Percentiles rank a stretch among this genome's conserved stretches.
Conservation (phyloP, 345 rosid genomes). For the Euphorbia tirucalli region DNA sequence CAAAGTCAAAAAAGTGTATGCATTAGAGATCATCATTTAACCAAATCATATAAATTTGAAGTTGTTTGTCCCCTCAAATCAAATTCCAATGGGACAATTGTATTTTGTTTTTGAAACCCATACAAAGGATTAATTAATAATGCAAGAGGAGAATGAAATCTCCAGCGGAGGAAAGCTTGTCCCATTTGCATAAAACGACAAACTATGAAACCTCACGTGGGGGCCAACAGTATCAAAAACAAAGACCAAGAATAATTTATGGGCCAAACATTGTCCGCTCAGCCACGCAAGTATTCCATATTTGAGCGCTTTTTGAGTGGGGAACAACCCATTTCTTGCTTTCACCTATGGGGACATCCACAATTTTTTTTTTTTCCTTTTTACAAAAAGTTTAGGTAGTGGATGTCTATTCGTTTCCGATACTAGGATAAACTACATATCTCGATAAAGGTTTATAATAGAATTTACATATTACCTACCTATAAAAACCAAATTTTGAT, state of each 20-base stretch:
- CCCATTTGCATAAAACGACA: constrained; percentile 15
- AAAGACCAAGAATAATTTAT: constrained; percentile 28
- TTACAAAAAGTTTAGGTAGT: too few relatives aligned
- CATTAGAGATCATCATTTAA: neutral
- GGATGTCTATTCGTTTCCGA: too few relatives aligned
- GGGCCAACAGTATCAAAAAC: constrained; percentile 20
- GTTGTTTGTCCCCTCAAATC: constrained; percentile 2
- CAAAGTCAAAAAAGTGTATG: neutral
- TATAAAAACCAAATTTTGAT: too few relatives aligned
- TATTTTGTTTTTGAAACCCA: neutral
- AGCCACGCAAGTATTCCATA: constrained; percentile 5
- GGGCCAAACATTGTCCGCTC: constrained; percentile 33
- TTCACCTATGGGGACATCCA: constrained; percentile 26
- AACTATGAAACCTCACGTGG: constrained; percentile 17
- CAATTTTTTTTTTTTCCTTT: too few relatives aligned
- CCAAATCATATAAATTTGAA: neutral
- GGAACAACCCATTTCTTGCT: constrained; percentile 28
- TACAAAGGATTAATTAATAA: neutral
- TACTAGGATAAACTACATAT: too few relatives aligned
- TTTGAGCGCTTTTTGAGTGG: constrained; percentile 12
- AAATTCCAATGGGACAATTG: neutral
- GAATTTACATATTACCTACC: too few relatives aligned
- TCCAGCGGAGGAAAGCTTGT: constrained; percentile 21
- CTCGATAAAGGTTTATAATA: too few relatives aligned
- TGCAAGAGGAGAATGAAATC: neutral